phyloP scores from a whole-genome alignment of 768 basidiomycete species.

The Xanthoconium purpureum region DNA sequence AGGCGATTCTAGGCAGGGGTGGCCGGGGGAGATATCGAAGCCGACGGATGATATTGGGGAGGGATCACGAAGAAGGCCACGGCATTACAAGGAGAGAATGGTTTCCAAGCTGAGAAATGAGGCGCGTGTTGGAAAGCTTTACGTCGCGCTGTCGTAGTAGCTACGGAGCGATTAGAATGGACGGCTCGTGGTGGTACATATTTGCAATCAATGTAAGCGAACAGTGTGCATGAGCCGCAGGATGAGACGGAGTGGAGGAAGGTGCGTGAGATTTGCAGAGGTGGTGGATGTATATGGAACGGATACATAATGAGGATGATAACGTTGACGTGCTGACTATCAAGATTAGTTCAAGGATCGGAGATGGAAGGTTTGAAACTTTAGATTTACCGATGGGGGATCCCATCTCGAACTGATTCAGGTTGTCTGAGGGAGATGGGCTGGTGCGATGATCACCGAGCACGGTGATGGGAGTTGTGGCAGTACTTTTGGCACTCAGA shows the following conservation, averaged over 20 bases:
- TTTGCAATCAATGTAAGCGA: constrained; percentile 4
- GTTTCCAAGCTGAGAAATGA: constrained; percentile 7
- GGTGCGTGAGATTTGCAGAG: constrained; percentile 31
- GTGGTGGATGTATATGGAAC: constrained; percentile 12
- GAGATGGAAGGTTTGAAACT: constrained; percentile 30
- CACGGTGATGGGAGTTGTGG: constrained; percentile 21
- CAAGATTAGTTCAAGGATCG: constrained; percentile 30
- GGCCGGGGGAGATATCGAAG: constrained; percentile 24
- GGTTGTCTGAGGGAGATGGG: not conserved
- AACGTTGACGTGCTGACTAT: constrained; percentile 27
- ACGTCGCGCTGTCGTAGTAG: constrained; percentile 18
- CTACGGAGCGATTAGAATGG: constrained; percentile 1
- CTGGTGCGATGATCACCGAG: constrained; percentile 27
- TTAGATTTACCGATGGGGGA: constrained; percentile 32
- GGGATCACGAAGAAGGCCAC: constrained; percentile 4
- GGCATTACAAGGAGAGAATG: constrained; percentile 11
- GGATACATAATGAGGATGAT: constrained; percentile 30
- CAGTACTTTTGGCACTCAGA: constrained; percentile 13
- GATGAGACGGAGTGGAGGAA: not conserved
- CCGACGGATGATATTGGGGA: constrained; percentile 4
- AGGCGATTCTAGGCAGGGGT: constrained; percentile 16
- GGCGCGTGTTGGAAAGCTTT: constrained; percentile 10
- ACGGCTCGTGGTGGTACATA: not conserved
- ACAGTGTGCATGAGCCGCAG: not conserved
- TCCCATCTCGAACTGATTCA: constrained; percentile 17